Evolutionary conservation across 108 stramenopile species (phyloP).

Genomic region (Hondaea fermentalgiana): DNA sequence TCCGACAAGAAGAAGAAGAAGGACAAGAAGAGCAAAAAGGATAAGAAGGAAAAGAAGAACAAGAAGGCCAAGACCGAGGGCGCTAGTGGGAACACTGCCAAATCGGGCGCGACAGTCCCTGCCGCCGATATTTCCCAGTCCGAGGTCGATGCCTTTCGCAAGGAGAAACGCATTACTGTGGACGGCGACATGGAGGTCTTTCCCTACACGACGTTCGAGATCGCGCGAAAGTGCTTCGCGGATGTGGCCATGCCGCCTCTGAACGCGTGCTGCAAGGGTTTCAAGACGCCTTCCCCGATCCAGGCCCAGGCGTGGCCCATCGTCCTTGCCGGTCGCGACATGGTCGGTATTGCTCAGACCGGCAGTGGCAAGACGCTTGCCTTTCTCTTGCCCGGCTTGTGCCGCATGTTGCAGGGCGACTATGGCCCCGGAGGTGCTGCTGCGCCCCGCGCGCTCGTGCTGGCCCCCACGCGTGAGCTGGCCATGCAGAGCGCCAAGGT

Average conservation of each 20-base stretch:
- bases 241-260: conserved; percentile 44
- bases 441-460: conserved; percentile 78
- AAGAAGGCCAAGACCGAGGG: conserved; percentile 50
- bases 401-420: conserved; percentile 47
- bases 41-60: background rate
- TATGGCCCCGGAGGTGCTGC: conserved; percentile 27
- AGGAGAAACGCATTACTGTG: conserved; percentile 70
- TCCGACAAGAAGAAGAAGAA: conserved; percentile 28
- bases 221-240: conserved; percentile 56
- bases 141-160: conserved; percentile 59
- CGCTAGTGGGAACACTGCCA: background rate
- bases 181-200: conserved; percentile 41
- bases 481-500: conserved; percentile 90
- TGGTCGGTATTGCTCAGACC: conserved; percentile 93
- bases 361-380: conserved; percentile 91
- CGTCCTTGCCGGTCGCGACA: conserved; percentile 53
- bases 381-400: conserved; percentile 82
- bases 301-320: conserved; percentile 94
- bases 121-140: conserved; percentile 23
- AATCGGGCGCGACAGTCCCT: background rate
- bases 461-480: conserved; percentile 95
- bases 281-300: conserved; percentile 79
- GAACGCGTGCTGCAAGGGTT: conserved; percentile 55
- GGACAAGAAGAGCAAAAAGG: conserved; percentile 37
- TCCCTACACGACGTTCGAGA: conserved; percentile 44